Percentiles rank a stretch among this genome's conserved stretches.
These are phyloP conservation scores for Naganishia randhawae DNA, from an alignment of 768 basidiomycete genomes.

Conservation along the genomic window DNA sequence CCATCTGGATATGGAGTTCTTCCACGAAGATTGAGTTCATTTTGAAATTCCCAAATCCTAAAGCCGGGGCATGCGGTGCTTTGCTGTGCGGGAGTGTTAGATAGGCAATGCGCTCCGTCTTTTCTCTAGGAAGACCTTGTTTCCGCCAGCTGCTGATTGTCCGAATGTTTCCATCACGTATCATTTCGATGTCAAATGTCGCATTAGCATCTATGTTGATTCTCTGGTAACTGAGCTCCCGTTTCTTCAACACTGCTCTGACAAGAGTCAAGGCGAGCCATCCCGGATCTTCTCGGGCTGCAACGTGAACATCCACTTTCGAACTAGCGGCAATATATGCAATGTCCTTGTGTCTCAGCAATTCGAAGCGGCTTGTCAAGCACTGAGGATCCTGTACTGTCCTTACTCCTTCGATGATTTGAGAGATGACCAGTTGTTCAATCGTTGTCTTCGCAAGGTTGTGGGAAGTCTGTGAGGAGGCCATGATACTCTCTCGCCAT, in stretches of 20 bases:
- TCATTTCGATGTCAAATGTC: background rate
- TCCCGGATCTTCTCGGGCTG: slow-evolving; percentile 14
- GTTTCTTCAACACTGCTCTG: slow-evolving; percentile 49
- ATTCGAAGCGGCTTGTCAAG: slow-evolving; percentile 14
- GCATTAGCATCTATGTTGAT: background rate
- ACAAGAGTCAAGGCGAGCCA: slow-evolving; percentile 59
- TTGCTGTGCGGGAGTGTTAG: background rate
- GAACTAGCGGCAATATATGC: background rate
- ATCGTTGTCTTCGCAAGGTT: background rate
- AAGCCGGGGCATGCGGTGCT: background rate
- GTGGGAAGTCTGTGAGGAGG: background rate
- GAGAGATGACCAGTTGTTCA: slow-evolving; percentile 6
- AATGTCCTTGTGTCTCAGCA: slow-evolving; percentile 7
- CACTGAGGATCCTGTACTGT: slow-evolving; percentile 3
- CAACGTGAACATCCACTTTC: background rate
- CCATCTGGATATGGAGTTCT: background rate
- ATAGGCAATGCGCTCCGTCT: background rate
- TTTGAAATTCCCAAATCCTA: background rate
- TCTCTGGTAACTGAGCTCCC: background rate
- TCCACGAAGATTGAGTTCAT: background rate
- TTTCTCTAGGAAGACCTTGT: background rate
- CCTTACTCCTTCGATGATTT: background rate
- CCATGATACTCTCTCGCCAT: background rate
- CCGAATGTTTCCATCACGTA: background rate
- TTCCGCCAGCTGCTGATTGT: slow-evolving; percentile 13